phyloP scores from a whole-genome alignment of 1,284 basidiomycete genomes.

The Trichosporon coremiiforme region DNA sequence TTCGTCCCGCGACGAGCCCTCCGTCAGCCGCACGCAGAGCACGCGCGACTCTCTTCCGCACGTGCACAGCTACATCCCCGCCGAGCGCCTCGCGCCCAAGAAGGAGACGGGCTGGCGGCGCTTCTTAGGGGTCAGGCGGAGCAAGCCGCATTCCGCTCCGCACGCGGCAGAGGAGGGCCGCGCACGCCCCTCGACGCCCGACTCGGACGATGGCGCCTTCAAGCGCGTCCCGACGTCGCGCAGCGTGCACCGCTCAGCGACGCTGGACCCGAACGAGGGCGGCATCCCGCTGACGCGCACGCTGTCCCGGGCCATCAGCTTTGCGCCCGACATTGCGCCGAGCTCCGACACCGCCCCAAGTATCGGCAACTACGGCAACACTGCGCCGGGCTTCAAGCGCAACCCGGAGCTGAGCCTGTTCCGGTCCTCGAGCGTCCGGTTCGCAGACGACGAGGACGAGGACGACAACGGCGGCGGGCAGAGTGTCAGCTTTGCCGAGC shows the following conservation, averaged over 20 bases:
- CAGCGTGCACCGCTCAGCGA: conserved; percentile 10
- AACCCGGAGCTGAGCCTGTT: conserved; percentile 50
- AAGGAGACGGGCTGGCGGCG: conserved; percentile 29
- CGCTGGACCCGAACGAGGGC: conserved; percentile 21
- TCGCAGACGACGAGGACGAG: conserved; percentile 18
- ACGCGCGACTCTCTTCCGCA: conserved; percentile 1
- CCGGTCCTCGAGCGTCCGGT: conserved; percentile 43
- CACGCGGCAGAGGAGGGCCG: conserved; percentile 28
- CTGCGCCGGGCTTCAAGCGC: conserved; percentile 45
- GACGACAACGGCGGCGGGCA: not conserved
- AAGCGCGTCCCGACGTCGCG: conserved; percentile 15
- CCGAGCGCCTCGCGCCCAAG: conserved; percentile 21
- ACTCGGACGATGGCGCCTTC: conserved; percentile 24
- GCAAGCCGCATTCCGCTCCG: not conserved
- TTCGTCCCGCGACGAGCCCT: not conserved
- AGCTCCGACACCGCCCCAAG: conserved; percentile 50
- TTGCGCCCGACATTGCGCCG: conserved; percentile 43
- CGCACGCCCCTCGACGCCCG: not conserved
- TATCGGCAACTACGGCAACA: conserved; percentile 44
- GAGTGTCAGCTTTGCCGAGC: conserved; percentile 14
- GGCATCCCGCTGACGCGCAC: conserved; percentile 31
- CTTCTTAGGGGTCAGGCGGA: conserved; percentile 25
- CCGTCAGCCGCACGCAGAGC: not conserved
- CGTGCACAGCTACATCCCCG: conserved; percentile 32
- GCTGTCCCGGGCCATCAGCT: conserved; percentile 44